Evolutionary conservation across 352 stramenopile genomes (phyloP).

Genomic region (Phytophthora cryptogea): DNA sequence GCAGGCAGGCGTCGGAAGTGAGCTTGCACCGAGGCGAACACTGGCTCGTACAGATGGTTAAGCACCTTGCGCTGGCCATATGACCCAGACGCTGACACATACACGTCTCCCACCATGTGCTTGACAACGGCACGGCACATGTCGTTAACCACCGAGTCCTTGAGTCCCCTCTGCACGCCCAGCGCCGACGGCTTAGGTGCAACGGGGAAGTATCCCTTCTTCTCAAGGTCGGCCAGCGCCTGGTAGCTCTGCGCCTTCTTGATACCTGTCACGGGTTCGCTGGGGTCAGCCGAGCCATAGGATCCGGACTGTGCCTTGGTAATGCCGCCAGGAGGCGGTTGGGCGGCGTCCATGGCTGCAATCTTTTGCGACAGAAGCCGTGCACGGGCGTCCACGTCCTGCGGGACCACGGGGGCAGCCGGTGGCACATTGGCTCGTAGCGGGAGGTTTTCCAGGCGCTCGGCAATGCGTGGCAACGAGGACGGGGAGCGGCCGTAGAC

Average conservation of each 20-base stretch:
- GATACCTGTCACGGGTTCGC: constrained; percentile 46
- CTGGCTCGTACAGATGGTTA: constrained; percentile 86
- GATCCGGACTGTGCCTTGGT: constrained; percentile 59
- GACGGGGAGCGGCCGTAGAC: constrained; percentile 53
- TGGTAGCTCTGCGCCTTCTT: constrained; percentile 84
- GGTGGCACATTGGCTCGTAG: constrained; percentile 53
- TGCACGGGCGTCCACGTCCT: constrained; percentile 58
- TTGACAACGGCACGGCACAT: constrained; percentile 89
- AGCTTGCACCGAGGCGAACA: constrained; percentile 84
- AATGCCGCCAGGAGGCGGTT: constrained; percentile 8
- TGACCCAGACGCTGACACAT: constrained; percentile 70
- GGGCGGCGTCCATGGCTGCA: constrained; percentile 31
- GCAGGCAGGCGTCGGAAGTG: constrained; percentile 83
- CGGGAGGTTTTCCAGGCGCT: constrained; percentile 66
- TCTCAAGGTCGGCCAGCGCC: constrained; percentile 80
- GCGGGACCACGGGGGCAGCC: constrained; percentile 11
- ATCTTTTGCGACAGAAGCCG: constrained; percentile 72
- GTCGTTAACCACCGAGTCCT: constrained; percentile 88
- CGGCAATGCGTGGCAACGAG: constrained; percentile 69
- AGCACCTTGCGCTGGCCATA: constrained; percentile 78
- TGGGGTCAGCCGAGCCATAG: constrained; percentile 41
- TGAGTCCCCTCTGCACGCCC: constrained; percentile 81
- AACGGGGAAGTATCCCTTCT: constrained; percentile 81
- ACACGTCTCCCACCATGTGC: constrained; percentile 89
- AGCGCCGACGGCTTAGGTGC: constrained; percentile 77